A percentile compares a stretch with the other conserved stretches of the same genome.
Evolutionary conservation across 129 eudicot species (phyloP).

Genomic region (Escallonia herrerae): DNA sequence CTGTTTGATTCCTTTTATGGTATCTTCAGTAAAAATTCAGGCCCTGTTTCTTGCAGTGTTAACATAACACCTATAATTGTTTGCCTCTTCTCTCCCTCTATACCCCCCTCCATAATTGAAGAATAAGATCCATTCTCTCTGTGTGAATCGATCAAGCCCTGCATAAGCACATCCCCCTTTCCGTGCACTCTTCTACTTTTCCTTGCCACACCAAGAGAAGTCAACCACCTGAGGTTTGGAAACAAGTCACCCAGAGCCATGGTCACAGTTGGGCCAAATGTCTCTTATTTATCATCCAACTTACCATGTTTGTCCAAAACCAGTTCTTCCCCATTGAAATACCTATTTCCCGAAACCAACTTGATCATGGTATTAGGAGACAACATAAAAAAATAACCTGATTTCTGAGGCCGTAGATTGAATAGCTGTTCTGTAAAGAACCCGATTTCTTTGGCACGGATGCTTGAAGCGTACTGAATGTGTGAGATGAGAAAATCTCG

Average conservation of each 20-base stretch:
- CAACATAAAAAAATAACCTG: too few relatives aligned
- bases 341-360: background rate
- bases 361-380: background rate
- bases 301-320: too few relatives aligned
- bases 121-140: background rate
- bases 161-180: background rate
- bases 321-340: background rate
- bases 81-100: background rate
- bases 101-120: background rate
- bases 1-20: background rate
- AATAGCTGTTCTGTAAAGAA: background rate
- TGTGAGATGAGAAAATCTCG: conserved; percentile 2
- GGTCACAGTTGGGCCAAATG: background rate
- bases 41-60: background rate
- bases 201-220: background rate
- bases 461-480: background rate
- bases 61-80: background rate
- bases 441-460: too few relatives aligned
- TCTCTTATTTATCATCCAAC: too few relatives aligned
- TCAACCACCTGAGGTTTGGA: too few relatives aligned
- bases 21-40: background rate
- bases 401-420: background rate
- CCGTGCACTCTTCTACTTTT: background rate
- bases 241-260: too few relatives aligned
- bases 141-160: background rate